Conservation (phyloP, 2,329 filamentous ascomycete species). For the Colletotrichum somersetense region DNA sequence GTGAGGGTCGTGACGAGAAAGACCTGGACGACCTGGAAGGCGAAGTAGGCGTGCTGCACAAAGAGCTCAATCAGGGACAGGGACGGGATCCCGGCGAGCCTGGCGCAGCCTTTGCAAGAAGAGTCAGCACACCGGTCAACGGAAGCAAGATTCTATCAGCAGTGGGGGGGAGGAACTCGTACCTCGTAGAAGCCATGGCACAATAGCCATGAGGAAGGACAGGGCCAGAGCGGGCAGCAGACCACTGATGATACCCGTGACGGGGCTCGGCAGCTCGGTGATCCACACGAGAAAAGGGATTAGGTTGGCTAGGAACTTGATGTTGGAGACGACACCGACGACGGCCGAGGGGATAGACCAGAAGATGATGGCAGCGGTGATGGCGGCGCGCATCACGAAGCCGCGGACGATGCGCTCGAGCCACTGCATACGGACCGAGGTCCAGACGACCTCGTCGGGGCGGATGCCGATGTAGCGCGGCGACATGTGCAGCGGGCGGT, state of each 20-base stretch:
- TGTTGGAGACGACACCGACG: slow-evolving; percentile 87
- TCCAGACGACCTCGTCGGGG: slow-evolving; percentile 88
- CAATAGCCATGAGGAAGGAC: slow-evolving; percentile 83
- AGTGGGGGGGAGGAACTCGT: slow-evolving; percentile 47
- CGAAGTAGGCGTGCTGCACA: slow-evolving; percentile 84
- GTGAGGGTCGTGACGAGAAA: slow-evolving; percentile 86
- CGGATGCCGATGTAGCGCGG: slow-evolving; percentile 86
- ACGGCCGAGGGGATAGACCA: slow-evolving; percentile 83
- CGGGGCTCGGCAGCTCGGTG: slow-evolving; percentile 72
- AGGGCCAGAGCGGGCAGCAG: slow-evolving; percentile 84
- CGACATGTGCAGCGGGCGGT: slow-evolving; percentile 85
- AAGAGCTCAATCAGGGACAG: slow-evolving; percentile 79
- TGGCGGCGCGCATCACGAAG: slow-evolving; percentile 72
- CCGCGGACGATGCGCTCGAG: slow-evolving; percentile 80
- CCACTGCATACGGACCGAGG: slow-evolving; percentile 77
- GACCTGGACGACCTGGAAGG: slow-evolving; percentile 85
- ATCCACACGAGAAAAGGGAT: slow-evolving; percentile 82
- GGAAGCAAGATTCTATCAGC: neutral
- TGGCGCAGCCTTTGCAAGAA: slow-evolving; percentile 70
- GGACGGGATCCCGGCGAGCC: slow-evolving; percentile 77
- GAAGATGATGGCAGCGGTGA: slow-evolving; percentile 84
- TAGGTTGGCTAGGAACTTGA: slow-evolving; percentile 74
- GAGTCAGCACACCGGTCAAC: slow-evolving; percentile 28
- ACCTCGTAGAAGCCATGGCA: slow-evolving; percentile 83
- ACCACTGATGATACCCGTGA: slow-evolving; percentile 85